Evolutionary conservation across 352 stramenopile genomes (phyloP).

Genomic region (Globisporangium paddicum): DNA sequence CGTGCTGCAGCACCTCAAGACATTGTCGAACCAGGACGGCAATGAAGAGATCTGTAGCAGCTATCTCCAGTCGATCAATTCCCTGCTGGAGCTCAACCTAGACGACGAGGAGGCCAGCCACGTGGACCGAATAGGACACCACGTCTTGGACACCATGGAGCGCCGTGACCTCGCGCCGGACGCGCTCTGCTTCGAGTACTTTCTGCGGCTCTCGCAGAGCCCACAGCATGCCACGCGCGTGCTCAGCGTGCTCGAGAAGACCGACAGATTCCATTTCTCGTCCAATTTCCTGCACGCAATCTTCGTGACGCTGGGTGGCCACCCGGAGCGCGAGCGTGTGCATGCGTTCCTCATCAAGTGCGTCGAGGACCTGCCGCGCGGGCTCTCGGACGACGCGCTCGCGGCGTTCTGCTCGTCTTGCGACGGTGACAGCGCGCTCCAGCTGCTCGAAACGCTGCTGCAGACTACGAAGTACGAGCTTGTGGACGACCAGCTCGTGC

Average conservation of each 20-base stretch:
- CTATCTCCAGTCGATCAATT: conserved; percentile 24
- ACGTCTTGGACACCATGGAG: conserved; percentile 34
- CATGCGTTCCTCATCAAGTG: conserved; percentile 42
- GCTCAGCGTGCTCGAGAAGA: conserved; percentile 34
- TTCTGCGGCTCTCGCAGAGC: conserved; percentile 34
- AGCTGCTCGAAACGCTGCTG: conserved; percentile 36
- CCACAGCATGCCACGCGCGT: conserved; percentile 25
- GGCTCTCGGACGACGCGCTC: conserved; percentile 39
- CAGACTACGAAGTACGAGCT: conserved; percentile 23
- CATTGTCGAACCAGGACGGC: conserved; percentile 15
- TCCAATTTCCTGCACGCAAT: conserved; percentile 48
- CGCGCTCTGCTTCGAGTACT: conserved; percentile 38
- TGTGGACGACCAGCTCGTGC: conserved; percentile 48
- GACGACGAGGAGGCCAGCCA: conserved; percentile 8
- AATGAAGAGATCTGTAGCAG: conserved; percentile 7
- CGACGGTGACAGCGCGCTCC: conserved; percentile 21
- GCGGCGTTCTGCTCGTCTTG: conserved; percentile 53
- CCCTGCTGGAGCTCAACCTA: conserved; percentile 21
- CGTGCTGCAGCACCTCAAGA: conserved; percentile 40
- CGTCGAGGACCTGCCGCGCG: conserved; percentile 28
- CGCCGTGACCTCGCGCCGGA: conserved; percentile 23
- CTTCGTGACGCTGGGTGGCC: conserved; percentile 33
- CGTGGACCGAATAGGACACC: conserved; percentile 17
- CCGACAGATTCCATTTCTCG: conserved; percentile 23
- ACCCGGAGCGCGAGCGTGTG: conserved; percentile 29